Evolutionary conservation across 1,284 basidiomycete species (phyloP), one percentile per base, ranked within the genome.

Genomic region (Laetiporus sulphureus): DNA sequence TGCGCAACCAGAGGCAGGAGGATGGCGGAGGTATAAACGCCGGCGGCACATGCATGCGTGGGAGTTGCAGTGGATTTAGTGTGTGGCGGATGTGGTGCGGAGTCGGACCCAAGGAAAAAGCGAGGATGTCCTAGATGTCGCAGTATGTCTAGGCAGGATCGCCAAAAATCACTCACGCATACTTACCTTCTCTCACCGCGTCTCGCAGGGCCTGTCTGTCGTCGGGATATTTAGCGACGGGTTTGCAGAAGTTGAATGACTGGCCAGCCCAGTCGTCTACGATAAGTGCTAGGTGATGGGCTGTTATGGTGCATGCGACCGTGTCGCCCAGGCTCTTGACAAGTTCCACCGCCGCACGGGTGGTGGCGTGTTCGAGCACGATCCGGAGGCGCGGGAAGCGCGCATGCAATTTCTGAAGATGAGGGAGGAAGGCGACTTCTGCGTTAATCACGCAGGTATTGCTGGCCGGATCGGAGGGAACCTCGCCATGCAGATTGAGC

Each of bases 361-460:
- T 98, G 0, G 96, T 99, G n/a, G 96, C 96, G 59, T 99, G 96
- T 65, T 99, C 96, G 30, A 99, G 79, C 3, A 99, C 95, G 56
- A 99, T 99, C 42, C 92, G 85, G 41, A 99, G 77, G 31, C 72
- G 74, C n/a, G 96, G 96, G 65, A 99, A 99, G 20, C 76, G 73
- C 40, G 68, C 63, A 55, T 98, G 92, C 34, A 99, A 73, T 55
- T 83, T 80, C 56, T 75, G 73, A 12, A 99, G 75, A 64, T 99
- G 94, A 3, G 87, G 83, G 23, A 99, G 73, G 67, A 99, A 99
- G 33, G 72, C 76, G 32, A 83, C 76, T 60, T 99, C 96, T 12
- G 96, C 95, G 56, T 99, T 99, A 48, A 99, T 72, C 31, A 99
- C 79, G 57, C 93, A 94, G 37, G 83, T 89, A 60, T 97, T 91